phyloP scores from a whole-genome alignment of 352 stramenopile genomes.

The Blastocystis sp. region DNA sequence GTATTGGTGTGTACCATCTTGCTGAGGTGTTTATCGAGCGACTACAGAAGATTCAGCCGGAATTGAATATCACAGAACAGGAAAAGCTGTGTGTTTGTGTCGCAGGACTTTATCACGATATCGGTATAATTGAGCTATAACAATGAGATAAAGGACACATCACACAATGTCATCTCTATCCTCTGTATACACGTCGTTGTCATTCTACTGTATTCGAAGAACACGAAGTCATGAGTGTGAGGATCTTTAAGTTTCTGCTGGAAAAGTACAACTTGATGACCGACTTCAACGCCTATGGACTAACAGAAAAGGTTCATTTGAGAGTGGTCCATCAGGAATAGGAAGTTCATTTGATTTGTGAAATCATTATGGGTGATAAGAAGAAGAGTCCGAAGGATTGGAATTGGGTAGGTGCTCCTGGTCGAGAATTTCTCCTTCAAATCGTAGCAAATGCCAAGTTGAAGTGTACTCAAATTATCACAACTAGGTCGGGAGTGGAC shows the following conservation, averaged over 20 bases:
- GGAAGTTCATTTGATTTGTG: conserved; percentile 54
- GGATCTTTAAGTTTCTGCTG: conserved; percentile 18
- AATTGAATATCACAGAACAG: conserved; percentile 48
- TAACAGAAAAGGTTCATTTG: not conserved
- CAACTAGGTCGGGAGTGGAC: conserved; percentile 32
- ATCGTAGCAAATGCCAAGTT: conserved; percentile 61
- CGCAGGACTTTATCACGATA: conserved; percentile 49
- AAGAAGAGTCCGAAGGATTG: not conserved
- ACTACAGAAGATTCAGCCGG: conserved; percentile 36
- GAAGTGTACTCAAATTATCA: not conserved
- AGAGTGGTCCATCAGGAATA: not conserved
- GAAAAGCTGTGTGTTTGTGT: conserved; percentile 56
- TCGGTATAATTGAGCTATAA: not conserved
- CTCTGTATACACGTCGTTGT: conserved; percentile 14
- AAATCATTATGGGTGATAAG: conserved; percentile 45
- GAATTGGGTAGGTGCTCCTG: conserved; percentile 28
- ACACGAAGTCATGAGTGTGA: conserved; percentile 54
- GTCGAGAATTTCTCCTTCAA: conserved; percentile 50
- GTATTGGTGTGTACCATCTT: conserved; percentile 59
- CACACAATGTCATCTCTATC: conserved; percentile 45
- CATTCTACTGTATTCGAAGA: not conserved
- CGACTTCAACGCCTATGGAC: conserved; percentile 11
- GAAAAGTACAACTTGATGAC: conserved; percentile 24
- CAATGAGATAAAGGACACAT: conserved; percentile 7
- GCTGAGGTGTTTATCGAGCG: conserved; percentile 51